These are phyloP conservation scores for Trichocomaceae sp. DNA, from an alignment of 2,329 filamentous ascomycete genomes.

Conservation along the genomic window DNA sequence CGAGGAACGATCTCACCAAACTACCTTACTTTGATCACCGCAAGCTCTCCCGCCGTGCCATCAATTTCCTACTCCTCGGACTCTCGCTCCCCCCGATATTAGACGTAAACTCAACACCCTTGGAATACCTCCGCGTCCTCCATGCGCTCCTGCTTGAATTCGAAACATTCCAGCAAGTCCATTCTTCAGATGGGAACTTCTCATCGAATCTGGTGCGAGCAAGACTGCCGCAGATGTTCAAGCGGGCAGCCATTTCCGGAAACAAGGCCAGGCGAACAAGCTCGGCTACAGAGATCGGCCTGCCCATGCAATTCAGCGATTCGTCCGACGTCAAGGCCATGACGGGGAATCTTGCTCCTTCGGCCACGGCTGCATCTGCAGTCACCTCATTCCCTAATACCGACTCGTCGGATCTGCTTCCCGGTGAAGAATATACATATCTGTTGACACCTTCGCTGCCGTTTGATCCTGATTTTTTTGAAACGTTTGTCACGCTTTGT, in stretches of 20 bases:
- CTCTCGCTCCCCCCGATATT: slow-evolving; percentile 84
- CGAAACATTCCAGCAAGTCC: slow-evolving; percentile 83
- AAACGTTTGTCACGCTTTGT: slow-evolving; percentile 91
- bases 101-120: slow-evolving; percentile 70
- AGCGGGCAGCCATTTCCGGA: slow-evolving; percentile 52
- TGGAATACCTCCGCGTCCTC: slow-evolving; percentile 81
- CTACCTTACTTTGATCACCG: slow-evolving; percentile 80
- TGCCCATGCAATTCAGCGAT: slow-evolving; percentile 46
- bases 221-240: slow-evolving; percentile 77
- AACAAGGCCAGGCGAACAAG: slow-evolving; percentile 54
- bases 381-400: slow-evolving; percentile 39
- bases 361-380: slow-evolving; percentile 32
- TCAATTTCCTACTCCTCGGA: slow-evolving; percentile 87
- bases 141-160: slow-evolving; percentile 85
- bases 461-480: slow-evolving; percentile 95
- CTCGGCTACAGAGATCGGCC: slow-evolving; percentile 54
- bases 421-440: slow-evolving; percentile 81
- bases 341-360: slow-evolving; percentile 34
- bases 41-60: slow-evolving; percentile 81
- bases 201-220: slow-evolving; percentile 67
- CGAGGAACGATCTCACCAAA: slow-evolving; percentile 68
- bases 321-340: slow-evolving; percentile 43
- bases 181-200: slow-evolving; percentile 66
- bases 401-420: slow-evolving; percentile 56
- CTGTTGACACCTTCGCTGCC: slow-evolving; percentile 86